A percentile compares a stretch with the other conserved stretches of the same genome.
phyloP scores from a whole-genome alignment of 106 monocot genomes.

The Ottelia alismoides region DNA sequence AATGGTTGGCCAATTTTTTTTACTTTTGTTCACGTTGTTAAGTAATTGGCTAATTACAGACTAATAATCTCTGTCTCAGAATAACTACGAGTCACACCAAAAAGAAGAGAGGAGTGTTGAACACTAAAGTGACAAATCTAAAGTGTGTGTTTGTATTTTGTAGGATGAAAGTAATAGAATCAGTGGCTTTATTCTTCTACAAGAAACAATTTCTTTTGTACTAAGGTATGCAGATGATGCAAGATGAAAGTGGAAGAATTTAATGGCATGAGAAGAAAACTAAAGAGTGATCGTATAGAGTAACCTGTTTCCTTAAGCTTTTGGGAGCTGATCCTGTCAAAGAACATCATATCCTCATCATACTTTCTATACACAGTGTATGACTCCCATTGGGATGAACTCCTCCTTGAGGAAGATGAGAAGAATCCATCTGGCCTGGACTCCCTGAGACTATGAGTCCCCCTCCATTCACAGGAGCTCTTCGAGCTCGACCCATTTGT shows the following conservation, averaged over 20 bases:
- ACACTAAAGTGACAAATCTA: too few relatives aligned
- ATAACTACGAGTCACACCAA: too few relatives aligned
- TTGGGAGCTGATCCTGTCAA: slow-evolving; percentile 60
- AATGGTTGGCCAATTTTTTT: too few relatives aligned
- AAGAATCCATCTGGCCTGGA: slow-evolving; percentile 78
- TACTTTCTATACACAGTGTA: slow-evolving; percentile 70
- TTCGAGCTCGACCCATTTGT: slow-evolving; percentile 77
- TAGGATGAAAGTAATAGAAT: too few relatives aligned
- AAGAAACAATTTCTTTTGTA: too few relatives aligned
- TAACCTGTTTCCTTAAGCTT: slow-evolving; percentile 88
- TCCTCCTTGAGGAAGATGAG: slow-evolving; percentile 83
- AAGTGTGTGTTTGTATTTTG: too few relatives aligned
- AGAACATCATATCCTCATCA: slow-evolving; percentile 86
- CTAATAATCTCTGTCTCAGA: too few relatives aligned
- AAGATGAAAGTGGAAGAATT: background rate
- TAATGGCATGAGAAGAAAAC: background rate
- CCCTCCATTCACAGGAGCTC: slow-evolving; percentile 78
- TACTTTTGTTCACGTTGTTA: too few relatives aligned
- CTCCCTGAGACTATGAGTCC: slow-evolving; percentile 54
- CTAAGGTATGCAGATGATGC: too few relatives aligned
- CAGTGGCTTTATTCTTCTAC: too few relatives aligned
- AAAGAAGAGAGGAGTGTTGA: too few relatives aligned
- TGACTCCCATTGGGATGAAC: slow-evolving; percentile 80
- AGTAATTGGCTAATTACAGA: too few relatives aligned
- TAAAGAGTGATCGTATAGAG: background rate